Evolutionary conservation across 441 rosid genomes (phyloP), one percentile per base, ranked within the genome.

Genomic region (Monsonia emarginata): DNA sequence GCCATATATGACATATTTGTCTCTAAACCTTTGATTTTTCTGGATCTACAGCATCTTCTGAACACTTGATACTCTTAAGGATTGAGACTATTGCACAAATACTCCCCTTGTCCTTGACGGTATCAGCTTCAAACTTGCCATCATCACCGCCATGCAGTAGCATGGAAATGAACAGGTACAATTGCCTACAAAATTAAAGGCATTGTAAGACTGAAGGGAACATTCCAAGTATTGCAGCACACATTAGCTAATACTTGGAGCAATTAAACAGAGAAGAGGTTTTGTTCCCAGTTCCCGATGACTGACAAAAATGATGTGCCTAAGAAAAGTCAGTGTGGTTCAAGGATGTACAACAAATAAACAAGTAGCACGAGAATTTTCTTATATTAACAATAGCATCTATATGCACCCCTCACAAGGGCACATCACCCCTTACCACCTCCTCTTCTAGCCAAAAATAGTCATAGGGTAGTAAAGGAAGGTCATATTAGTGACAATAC

Each of bases 121-220:
- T 72, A 72, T 74, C 67, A 68, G 81, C 84, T 77, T 90, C 98
- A 27, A 84, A 81, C 78, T 88, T 92, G 50, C 74, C 79, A 60
- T 88, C 99, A 76, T 89, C 98, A 70, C 89, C 98, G 85, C 88
- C 91, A 66, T 78, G 84, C 72, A 89, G 76, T 75, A 95, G 76
- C 84, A 85, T 65, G 60, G 94, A 90, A 75, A 83, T 72, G 69
- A 86, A 68, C 77, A 83, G 72, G 85, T 88, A 83, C 81, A 92
- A 72, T 75, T 84, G 86, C 86, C 99, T 95, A 90, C 67, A 81
- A 81, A 76, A 56, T 16, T 67, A 8, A 70, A 26, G 66, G 68
- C 63, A 28, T 16, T 27, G 5, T 3, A 60, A 30, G 30, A 60
- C 36, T 19, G 30, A 31, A 31, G 30, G 18, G 30, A 27, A 2